phyloP scores from a whole-genome alignment of 768 basidiomycete species.

The Suillus variegatus region DNA sequence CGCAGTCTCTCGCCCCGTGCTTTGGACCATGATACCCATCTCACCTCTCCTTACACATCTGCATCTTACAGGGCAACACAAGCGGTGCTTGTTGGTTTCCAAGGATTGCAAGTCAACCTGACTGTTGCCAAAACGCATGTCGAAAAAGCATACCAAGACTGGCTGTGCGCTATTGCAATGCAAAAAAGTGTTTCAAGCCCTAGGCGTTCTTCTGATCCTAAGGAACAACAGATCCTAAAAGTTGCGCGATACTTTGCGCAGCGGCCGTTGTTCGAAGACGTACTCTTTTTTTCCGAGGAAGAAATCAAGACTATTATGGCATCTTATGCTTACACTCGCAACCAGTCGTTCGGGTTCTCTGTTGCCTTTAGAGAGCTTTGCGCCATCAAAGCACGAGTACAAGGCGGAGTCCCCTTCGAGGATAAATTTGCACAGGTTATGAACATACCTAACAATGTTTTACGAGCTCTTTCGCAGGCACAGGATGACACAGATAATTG shows the following conservation, averaged over 20 bases:
- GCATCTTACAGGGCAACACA: conserved; percentile 21
- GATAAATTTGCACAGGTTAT: conserved; percentile 29
- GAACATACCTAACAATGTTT: conserved; percentile 20
- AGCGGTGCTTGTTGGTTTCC: conserved; percentile 8
- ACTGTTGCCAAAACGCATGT: conserved; percentile 44
- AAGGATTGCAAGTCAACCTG: conserved; percentile 39
- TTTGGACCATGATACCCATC: conserved; percentile 26
- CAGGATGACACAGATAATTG: conserved; percentile 9
- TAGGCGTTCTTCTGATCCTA: conserved; percentile 26
- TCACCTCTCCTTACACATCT: conserved; percentile 40
- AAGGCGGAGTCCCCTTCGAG: conserved; percentile 22
- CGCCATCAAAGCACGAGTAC: conserved; percentile 52
- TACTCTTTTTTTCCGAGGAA: conserved; percentile 28
- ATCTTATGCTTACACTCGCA: conserved; percentile 49
- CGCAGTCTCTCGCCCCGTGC: conserved; percentile 3
- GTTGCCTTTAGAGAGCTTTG: conserved; percentile 58
- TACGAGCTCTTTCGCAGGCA: conserved; percentile 22
- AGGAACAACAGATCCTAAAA: conserved; percentile 20
- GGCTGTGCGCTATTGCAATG: conserved; percentile 11
- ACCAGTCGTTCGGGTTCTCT: conserved; percentile 45
- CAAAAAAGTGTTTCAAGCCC: conserved; percentile 7
- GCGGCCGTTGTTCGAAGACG: conserved; percentile 17
- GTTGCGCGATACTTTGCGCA: conserved; percentile 24
- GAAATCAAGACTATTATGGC: conserved; percentile 47
- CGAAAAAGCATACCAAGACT: conserved; percentile 19